Evolutionary conservation across 2,329 filamentous ascomycete species (phyloP).

Genomic region (Calonectria naviculata): DNA sequence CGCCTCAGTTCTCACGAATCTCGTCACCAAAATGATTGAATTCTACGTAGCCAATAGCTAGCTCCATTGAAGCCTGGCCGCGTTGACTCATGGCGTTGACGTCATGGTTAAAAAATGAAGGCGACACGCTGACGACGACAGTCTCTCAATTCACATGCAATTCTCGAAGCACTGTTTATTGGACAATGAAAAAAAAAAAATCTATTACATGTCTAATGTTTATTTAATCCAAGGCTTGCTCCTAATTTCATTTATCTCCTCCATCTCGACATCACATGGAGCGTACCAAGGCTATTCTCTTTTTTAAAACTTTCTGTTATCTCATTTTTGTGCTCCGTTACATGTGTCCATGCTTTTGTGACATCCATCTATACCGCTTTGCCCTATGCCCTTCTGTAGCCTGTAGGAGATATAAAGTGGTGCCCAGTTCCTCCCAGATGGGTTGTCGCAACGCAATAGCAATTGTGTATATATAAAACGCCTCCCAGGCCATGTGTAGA

Average conservation of each 20-base stretch:
- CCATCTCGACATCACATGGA: neutral
- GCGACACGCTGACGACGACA: neutral
- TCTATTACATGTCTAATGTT: neutral
- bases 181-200: neutral
- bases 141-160: neutral
- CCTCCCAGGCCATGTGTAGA: conserved; percentile 40
- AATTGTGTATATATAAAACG: conserved; percentile 43
- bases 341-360: conserved; percentile 42
- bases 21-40: neutral
- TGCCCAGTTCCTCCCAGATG: conserved; percentile 33
- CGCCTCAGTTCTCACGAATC: neutral
- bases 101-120: neutral
- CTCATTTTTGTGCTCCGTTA: conserved; percentile 43
- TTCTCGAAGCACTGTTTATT: neutral
- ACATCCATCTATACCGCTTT: conserved; percentile 41
- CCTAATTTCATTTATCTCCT: neutral
- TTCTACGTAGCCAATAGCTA: neutral
- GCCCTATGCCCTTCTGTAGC: conserved; percentile 37
- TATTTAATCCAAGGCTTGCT: neutral
- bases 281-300: neutral
- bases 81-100: neutral
- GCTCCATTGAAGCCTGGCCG: neutral
- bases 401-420: conserved; percentile 38
- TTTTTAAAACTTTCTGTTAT: conserved; percentile 39
- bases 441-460: conserved; percentile 38